A percentile compares a stretch with the other conserved stretches of the same genome.
Evolutionary conservation across 371 early-diverging fungal genomes (phyloP).

Genomic region (Lichtheimia hyalospora): DNA sequence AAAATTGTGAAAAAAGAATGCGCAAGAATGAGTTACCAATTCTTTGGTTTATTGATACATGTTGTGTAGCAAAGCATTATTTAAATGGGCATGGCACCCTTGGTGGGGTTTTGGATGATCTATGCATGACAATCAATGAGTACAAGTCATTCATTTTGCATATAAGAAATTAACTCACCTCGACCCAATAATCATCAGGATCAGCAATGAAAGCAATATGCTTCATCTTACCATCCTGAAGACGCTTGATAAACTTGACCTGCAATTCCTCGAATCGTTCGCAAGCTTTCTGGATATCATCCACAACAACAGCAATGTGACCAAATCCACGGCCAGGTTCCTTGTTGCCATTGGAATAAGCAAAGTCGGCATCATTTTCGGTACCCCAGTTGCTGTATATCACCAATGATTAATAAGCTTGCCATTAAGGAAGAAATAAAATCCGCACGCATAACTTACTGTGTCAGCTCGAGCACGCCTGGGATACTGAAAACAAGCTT

Average conservation of each 20-base stretch:
- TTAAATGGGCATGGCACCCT: conserved; percentile 14
- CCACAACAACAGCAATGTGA: conserved; percentile 82
- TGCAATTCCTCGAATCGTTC: conserved; percentile 69
- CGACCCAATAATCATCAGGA: conserved; percentile 89
- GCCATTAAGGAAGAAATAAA: background rate
- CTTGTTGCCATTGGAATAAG: conserved; percentile 78
- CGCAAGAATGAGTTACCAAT: too few relatives aligned
- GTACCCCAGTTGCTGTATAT: conserved; percentile 77
- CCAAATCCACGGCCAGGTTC: conserved; percentile 76
- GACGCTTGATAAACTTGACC: conserved; percentile 79
- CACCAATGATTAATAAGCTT: background rate
- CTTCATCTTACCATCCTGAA: conserved; percentile 78
- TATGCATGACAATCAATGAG: background rate
- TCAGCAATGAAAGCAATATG: conserved; percentile 86
- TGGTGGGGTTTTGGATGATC: conserved; percentile 25
- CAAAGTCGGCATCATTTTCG: conserved; percentile 68
- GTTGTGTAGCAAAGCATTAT: too few relatives aligned
- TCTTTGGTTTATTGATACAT: too few relatives aligned
- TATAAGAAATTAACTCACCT: conserved; percentile 25
- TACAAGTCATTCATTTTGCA: background rate
- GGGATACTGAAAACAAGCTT: conserved; percentile 62
- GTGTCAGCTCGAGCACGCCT: conserved; percentile 84
- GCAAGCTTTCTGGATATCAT: conserved; percentile 79
- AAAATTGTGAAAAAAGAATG: too few relatives aligned
- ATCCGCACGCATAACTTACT: conserved; percentile 46